Evolutionary conservation across 441 rosid species (phyloP), one percentile per base, ranked within the genome.

Genomic region (Bruguiera hainesii): DNA sequence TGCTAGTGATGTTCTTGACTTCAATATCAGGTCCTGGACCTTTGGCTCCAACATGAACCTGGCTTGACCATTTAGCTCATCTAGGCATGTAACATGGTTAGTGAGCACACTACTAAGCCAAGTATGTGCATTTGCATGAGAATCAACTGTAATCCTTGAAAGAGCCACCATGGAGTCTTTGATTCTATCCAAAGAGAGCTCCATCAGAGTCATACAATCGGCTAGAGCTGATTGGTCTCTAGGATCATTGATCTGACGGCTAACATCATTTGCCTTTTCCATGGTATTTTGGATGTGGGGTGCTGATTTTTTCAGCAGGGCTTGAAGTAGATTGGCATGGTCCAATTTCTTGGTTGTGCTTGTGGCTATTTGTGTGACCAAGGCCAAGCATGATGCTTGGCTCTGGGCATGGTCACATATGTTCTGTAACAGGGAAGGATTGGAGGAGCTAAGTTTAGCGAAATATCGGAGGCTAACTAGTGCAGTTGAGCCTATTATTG

Each of bases 31-130:
- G 64, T 84, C 79, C 8, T 78, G 56, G 3, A 86, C 67, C 35
- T 60, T 33, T n/a, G 85, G 70, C 67, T 80, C 70, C 71, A 88
- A 69, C 28, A 56, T 46, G 28, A 31, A 57, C 23, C 56, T 23
- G 30, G 82, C 72, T 0, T 78, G 52, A 64, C 77, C 87, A 9
- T 60, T 61, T 0, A 85, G 75, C 39, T 87, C 81, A 23, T 90
- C 94, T 21, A 75, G 66, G 71, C 97, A 90, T 1, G 94, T 90
- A 71, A 79, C 73, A 48, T 85, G 87, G 78, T 85, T 90, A 6
- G 97, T 86, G 37, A 90, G 89, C 15, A 82, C 84, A 50, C 84
- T 70, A 67, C 97, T 87, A 28, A 90, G 73, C 97, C 94, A 90
- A 46, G 84, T 30, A 55, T 86, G 97, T 5, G 82, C 87, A 68